Conservation (phyloP, 768 basidiomycete species). For the Kwoniella shandongensis region DNA sequence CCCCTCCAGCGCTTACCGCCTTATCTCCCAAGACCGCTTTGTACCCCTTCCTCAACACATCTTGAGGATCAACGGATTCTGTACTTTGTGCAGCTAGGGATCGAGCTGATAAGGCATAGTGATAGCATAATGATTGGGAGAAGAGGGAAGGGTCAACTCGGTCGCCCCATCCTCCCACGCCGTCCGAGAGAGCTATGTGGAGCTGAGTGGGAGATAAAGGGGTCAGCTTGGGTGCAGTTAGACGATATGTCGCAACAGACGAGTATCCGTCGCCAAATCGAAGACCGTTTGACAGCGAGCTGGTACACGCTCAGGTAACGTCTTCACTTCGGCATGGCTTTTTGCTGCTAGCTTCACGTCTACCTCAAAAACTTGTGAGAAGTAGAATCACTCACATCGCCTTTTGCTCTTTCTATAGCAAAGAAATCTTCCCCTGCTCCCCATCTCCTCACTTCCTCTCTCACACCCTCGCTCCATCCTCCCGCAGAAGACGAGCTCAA, state of each 20-base stretch:
- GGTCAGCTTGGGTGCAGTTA: not conserved
- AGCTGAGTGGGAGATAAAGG: constrained; percentile 28
- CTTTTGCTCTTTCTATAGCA: constrained; percentile 35
- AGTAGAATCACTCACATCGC: constrained; percentile 29
- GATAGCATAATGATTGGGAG: constrained; percentile 87
- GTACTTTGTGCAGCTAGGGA: constrained; percentile 12
- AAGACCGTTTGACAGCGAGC: not conserved
- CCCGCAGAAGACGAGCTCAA: constrained; percentile 29
- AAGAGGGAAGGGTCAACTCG: constrained; percentile 85
- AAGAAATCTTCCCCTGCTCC: constrained; percentile 54
- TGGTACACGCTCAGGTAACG: not conserved
- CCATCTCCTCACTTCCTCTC: constrained; percentile 34
- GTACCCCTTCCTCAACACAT: constrained; percentile 44
- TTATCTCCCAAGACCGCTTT: constrained; percentile 41
- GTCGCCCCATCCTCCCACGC: constrained; percentile 87
- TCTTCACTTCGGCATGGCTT: too few species aligned
- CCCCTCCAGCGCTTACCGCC: constrained; percentile 44
- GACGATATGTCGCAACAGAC: too few species aligned
- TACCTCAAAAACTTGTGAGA: too few species aligned
- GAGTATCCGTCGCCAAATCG: too few species aligned
- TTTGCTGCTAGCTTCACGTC: too few species aligned
- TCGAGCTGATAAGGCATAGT: constrained; percentile 49
- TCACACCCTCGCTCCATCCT: constrained; percentile 31
- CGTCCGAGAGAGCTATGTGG: constrained; percentile 79
- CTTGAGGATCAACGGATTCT: constrained; percentile 22